Evolutionary conservation across 2,329 filamentous ascomycete genomes (phyloP).

Genomic region (Sclerotinia nivalis): DNA sequence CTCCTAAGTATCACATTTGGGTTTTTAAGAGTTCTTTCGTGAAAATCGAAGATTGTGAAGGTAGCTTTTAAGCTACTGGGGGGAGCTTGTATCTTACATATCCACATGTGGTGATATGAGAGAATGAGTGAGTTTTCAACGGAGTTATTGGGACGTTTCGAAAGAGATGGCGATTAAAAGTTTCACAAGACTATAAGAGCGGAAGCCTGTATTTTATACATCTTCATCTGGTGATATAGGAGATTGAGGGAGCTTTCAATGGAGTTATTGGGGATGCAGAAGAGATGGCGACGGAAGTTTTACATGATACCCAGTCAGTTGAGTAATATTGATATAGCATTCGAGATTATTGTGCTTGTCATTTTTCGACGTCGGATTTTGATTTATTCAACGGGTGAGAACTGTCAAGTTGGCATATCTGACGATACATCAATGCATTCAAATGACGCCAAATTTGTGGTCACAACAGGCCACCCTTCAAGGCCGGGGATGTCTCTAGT

Average conservation of each 20-base stretch:
- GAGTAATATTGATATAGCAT: background rate
- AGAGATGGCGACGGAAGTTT: background rate
- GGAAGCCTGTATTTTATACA: background rate
- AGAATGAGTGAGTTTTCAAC: background rate
- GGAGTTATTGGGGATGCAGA: background rate
- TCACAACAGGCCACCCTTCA: background rate
- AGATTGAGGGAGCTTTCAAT: background rate
- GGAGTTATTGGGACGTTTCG: background rate
- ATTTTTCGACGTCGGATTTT: constrained; percentile 5
- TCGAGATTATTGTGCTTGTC: background rate
- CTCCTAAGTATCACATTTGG: constrained; percentile 78
- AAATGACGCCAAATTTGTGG: background rate
- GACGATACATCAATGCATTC: constrained; percentile 3
- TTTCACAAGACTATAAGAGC: background rate
- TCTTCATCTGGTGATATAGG: background rate
- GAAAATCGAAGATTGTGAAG: constrained; percentile 13
- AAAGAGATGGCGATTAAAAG: background rate
- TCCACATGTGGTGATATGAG: background rate
- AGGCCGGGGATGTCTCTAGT: background rate
- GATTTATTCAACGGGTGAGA: constrained; percentile 10
- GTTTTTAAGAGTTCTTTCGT: constrained; percentile 51
- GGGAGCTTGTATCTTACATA: background rate
- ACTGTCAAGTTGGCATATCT: constrained; percentile 4
- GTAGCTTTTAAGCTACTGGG: background rate
- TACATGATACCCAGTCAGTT: constrained; percentile 18